Conservation (phyloP, 208 protist genomes). For the Borovskyia barvae region DNA sequence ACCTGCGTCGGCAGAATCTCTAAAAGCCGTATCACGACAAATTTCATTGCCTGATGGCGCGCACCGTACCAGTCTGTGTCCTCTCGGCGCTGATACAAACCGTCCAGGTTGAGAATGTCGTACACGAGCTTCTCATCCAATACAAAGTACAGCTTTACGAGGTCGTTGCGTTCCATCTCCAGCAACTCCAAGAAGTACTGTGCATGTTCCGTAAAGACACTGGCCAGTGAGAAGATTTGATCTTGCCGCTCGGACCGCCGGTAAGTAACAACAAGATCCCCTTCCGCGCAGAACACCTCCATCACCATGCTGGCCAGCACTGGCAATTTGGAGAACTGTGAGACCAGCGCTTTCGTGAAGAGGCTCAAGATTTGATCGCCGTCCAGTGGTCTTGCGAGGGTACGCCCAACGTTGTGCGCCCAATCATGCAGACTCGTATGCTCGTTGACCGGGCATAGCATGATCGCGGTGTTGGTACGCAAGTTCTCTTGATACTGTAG, state of each 20-base stretch:
- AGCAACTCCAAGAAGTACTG: conserved; percentile 72
- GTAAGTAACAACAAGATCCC: conserved; percentile 77
- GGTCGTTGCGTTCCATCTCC: conserved; percentile 65
- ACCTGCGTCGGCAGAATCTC: conserved; percentile 61
- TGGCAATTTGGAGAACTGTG: conserved; percentile 76
- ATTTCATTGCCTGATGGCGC: conserved; percentile 57
- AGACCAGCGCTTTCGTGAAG: conserved; percentile 78
- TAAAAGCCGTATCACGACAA: conserved; percentile 55
- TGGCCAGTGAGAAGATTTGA: conserved; percentile 62
- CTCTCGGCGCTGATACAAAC: conserved; percentile 47
- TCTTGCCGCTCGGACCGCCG: conserved; percentile 39
- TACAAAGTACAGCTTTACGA: conserved; percentile 62
- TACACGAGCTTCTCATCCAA: conserved; percentile 69
- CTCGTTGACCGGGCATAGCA: conserved; percentile 47
- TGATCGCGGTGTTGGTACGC: conserved; percentile 38
- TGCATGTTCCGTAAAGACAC: conserved; percentile 73
- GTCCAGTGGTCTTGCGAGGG: conserved; percentile 18
- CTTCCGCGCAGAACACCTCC: conserved; percentile 77
- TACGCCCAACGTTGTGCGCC: conserved; percentile 42
- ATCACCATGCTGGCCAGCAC: conserved; percentile 59
- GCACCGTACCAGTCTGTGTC: conserved; percentile 59
- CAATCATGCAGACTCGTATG: conserved; percentile 51
- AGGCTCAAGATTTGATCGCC: conserved; percentile 50
- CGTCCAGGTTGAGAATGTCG: conserved; percentile 51
- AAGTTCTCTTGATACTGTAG: conserved; percentile 82